Percentiles rank a stretch among this genome's conserved stretches.
These are phyloP conservation scores for Dictyostelium capitatum DNA, from an alignment of 78 protist species.

Conservation along the genomic window DNA sequence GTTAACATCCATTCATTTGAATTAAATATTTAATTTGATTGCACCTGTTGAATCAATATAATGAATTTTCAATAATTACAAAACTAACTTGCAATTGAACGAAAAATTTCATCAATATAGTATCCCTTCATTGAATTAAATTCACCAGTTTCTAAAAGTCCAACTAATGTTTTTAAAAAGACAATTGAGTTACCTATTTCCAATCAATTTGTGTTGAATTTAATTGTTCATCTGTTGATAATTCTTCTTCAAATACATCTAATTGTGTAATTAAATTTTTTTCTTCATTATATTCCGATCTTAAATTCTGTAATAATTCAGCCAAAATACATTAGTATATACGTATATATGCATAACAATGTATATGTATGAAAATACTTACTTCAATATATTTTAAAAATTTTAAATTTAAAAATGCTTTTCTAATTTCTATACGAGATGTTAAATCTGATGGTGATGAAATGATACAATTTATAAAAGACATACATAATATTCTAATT, in stretches of 20 bases:
- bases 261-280: conserved; percentile 41
- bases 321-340: not conserved
- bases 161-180: too few species aligned
- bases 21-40: too few species aligned
- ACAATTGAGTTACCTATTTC: too few species aligned
- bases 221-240: conserved; percentile 57
- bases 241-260: conserved; percentile 72
- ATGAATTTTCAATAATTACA: too few species aligned
- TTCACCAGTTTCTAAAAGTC: too few species aligned
- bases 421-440: conserved; percentile 65
- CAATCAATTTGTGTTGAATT: conserved; percentile 41
- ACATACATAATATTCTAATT: conserved; percentile 55
- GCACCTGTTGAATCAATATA: too few species aligned
- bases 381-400: conserved; percentile 59
- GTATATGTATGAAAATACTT: not conserved
- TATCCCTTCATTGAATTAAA: too few species aligned
- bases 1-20: too few species aligned
- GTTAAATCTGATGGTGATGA: conserved; percentile 64
- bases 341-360: not conserved
- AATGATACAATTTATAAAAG: conserved; percentile 75
- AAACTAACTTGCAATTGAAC: too few species aligned
- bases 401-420: conserved; percentile 63
- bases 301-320: not conserved
- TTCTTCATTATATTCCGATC: conserved; percentile 21
- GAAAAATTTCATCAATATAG: too few species aligned